These are phyloP conservation scores for Tylopilus sp. DNA, from an alignment of 768 basidiomycete species.

Conservation along the genomic window DNA sequence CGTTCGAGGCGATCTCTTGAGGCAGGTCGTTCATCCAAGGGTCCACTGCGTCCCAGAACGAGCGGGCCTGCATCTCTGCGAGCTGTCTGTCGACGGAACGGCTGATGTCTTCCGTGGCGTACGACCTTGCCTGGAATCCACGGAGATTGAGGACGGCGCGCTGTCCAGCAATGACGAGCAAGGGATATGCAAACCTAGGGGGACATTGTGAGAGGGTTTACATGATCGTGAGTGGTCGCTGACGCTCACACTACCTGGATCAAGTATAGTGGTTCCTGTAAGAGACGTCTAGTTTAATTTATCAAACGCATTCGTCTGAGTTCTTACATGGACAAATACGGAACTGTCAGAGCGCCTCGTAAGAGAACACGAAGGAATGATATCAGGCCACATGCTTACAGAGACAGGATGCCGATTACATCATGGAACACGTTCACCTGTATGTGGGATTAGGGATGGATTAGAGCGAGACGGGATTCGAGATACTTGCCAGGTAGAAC, in stretches of 20 bases:
- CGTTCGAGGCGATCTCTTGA: not conserved
- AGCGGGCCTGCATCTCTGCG: not conserved
- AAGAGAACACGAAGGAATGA: not conserved
- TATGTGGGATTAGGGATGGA: not conserved
- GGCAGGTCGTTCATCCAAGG: not conserved
- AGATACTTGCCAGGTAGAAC: slow-evolving; percentile 4
- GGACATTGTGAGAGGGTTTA: not conserved
- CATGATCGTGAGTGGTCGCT: no score
- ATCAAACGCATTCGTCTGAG: not conserved
- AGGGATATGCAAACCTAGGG: slow-evolving; percentile 4
- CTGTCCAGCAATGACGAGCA: slow-evolving; percentile 16
- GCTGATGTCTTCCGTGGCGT: not conserved
- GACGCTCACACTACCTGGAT: not conserved
- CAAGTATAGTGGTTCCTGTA: slow-evolving; percentile 7
- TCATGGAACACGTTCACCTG: slow-evolving; percentile 6
- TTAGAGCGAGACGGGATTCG: no score
- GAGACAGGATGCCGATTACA: not conserved
- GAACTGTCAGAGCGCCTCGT: not conserved
- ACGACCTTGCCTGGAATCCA: not conserved
- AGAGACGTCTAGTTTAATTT: not conserved
- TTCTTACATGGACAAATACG: not conserved
- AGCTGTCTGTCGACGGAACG: not conserved
- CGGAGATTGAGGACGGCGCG: slow-evolving; percentile 18
- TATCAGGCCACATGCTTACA: slow-evolving; percentile 3
- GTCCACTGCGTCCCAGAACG: not conserved